Conservation (phyloP, 2,329 filamentous ascomycete genomes). For the Penicillium sp. region DNA sequence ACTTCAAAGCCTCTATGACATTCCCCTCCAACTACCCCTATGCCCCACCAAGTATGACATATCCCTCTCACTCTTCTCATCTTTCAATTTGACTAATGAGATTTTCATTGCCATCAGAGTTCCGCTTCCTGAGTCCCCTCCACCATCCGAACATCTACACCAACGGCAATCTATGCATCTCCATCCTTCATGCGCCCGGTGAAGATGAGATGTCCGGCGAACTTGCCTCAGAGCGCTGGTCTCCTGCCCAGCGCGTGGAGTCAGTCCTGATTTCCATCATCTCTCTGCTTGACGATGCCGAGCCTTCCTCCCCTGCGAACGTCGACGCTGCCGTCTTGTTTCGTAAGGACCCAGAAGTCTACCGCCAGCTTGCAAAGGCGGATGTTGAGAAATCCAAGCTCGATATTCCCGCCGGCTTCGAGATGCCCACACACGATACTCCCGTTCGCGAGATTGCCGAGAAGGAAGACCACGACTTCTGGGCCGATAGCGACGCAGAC, state of each 20-base stretch:
- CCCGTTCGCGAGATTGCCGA: constrained; percentile 57
- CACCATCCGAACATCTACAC: constrained; percentile 93
- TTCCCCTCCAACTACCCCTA: constrained; percentile 90
- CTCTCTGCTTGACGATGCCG: constrained; percentile 86
- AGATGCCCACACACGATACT: constrained; percentile 74
- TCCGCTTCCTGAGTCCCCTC: constrained; percentile 77
- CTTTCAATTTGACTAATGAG: background rate
- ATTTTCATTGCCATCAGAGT: constrained; percentile 50
- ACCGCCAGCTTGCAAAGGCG: constrained; percentile 66
- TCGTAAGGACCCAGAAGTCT: constrained; percentile 67
- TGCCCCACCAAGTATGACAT: constrained; percentile 63
- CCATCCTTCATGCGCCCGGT: constrained; percentile 88
- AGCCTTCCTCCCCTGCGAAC: constrained; percentile 90
- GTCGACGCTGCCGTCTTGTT: constrained; percentile 88
- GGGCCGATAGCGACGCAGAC: constrained; percentile 68
- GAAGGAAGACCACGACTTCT: constrained; percentile 73
- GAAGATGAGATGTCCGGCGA: constrained; percentile 93
- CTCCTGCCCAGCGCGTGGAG: constrained; percentile 88
- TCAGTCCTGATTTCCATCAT: constrained; percentile 91
- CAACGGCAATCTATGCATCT: constrained; percentile 91
- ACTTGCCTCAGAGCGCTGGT: constrained; percentile 86
- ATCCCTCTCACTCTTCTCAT: background rate
- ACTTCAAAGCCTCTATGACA: constrained; percentile 84
- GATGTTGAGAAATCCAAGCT: constrained; percentile 71
- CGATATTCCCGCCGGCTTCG: constrained; percentile 75